Conservation (phyloP, 2,329 filamentous ascomycete species). For the Penicillium psychrosexuale region DNA sequence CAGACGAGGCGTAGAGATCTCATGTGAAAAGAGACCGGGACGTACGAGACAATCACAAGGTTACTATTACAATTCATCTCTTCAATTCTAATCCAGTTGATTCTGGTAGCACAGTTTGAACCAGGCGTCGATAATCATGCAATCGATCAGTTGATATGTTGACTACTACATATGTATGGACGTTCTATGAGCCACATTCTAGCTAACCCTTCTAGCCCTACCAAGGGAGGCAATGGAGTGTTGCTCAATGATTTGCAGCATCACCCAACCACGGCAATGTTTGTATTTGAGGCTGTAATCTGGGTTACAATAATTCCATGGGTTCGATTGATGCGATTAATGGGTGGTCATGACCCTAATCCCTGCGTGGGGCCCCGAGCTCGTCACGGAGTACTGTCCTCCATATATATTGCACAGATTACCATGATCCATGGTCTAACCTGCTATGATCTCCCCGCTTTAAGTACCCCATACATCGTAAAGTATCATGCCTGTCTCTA, state of each 20-base stretch:
- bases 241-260: not conserved
- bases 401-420: not conserved
- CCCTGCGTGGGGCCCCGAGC: not conserved
- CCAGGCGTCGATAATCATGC: not conserved
- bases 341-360: not conserved
- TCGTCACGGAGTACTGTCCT: slow-evolving; percentile 8
- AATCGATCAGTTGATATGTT: not conserved
- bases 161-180: not conserved
- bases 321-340: not conserved
- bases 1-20: too few species aligned
- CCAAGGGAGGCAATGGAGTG: not conserved
- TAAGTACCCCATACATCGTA: not conserved
- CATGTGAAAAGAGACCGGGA: not conserved
- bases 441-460: not conserved
- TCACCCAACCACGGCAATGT: not conserved
- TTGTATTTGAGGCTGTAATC: not conserved
- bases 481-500: not conserved
- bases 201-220: not conserved
- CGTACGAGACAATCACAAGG: not conserved
- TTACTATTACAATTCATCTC: not conserved
- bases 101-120: not conserved
- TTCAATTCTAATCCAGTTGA: not conserved
- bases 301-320: not conserved
- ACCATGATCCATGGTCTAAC: not conserved
- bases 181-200: not conserved